A percentile compares a stretch with the other conserved stretches of the same genome.
Conservation (phyloP, 2,329 filamentous ascomycete species). For the Trichoderma guizhouense region DNA sequence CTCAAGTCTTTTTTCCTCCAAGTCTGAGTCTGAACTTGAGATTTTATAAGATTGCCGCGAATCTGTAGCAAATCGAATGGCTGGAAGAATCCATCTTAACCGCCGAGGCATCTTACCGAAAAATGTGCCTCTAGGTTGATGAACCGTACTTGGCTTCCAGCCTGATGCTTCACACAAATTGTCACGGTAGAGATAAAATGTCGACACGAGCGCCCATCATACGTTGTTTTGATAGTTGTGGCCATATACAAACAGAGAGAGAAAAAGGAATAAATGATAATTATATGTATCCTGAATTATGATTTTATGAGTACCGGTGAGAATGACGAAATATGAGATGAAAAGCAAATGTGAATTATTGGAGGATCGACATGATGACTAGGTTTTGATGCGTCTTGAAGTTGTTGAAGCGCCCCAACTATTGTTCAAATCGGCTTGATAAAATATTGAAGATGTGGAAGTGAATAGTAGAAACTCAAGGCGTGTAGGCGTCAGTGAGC, state of each 20-base stretch:
- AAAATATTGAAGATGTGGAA: neutral
- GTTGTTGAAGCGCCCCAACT: neutral
- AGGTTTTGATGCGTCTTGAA: neutral
- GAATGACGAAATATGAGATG: neutral
- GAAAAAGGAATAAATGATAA: neutral
- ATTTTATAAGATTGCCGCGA: neutral
- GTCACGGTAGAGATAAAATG: neutral
- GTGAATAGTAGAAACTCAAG: neutral
- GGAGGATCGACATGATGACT: neutral
- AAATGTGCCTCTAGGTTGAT: neutral
- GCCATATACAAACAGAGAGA: too few species aligned
- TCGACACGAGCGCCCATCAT: neutral
- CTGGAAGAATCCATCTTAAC: neutral
- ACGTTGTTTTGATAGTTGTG: too few species aligned
- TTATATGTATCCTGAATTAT: neutral
- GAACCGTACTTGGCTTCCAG: neutral
- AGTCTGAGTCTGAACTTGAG: neutral
- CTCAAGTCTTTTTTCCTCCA: neutral
- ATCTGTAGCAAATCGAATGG: neutral
- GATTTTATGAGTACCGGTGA: neutral
- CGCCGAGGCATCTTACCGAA: neutral
- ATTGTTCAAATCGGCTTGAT: neutral
- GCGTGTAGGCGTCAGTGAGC: neutral
- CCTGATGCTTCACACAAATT: neutral
- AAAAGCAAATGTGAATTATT: neutral